These are phyloP conservation scores for Aspergillus sp. DNA, from an alignment of 2,329 filamentous ascomycete genomes.

Conservation along the genomic window DNA sequence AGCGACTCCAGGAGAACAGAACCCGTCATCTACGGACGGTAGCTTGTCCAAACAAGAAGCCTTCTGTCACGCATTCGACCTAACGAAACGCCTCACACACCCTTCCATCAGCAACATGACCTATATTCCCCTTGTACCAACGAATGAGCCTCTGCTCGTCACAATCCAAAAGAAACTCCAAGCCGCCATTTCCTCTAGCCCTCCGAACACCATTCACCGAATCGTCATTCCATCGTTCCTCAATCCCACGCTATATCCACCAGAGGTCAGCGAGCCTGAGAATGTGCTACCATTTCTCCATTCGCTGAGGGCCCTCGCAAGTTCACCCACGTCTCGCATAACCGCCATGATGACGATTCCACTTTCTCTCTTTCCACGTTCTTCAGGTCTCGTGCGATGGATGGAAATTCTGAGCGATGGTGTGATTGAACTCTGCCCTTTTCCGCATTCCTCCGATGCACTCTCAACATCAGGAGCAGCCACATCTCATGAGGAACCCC, in stretches of 20 bases:
- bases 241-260: conserved; percentile 79
- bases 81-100: conserved; percentile 64
- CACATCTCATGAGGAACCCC: conserved; percentile 67
- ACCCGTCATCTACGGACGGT: conserved; percentile 37
- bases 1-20: conserved; percentile 38
- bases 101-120: conserved; percentile 53
- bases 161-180: conserved; percentile 62
- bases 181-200: conserved; percentile 56
- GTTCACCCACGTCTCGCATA: conserved; percentile 63
- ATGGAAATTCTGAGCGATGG: conserved; percentile 82
- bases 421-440: conserved; percentile 79
- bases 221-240: conserved; percentile 82
- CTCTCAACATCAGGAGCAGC: conserved; percentile 54
- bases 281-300: conserved; percentile 81
- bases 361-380: conserved; percentile 74
- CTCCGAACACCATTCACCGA: conserved; percentile 68
- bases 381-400: conserved; percentile 76
- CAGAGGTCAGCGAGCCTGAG: conserved; percentile 66
- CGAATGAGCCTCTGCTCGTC: conserved; percentile 58
- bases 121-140: conserved; percentile 50
- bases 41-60: conserved; percentile 30
- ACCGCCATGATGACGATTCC: conserved; percentile 77
- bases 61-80: conserved; percentile 74
- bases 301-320: conserved; percentile 70
- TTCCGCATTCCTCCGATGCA: conserved; percentile 59